phyloP scores from a whole-genome alignment of 306 rosid species.

The Trifolium dubium region DNA sequence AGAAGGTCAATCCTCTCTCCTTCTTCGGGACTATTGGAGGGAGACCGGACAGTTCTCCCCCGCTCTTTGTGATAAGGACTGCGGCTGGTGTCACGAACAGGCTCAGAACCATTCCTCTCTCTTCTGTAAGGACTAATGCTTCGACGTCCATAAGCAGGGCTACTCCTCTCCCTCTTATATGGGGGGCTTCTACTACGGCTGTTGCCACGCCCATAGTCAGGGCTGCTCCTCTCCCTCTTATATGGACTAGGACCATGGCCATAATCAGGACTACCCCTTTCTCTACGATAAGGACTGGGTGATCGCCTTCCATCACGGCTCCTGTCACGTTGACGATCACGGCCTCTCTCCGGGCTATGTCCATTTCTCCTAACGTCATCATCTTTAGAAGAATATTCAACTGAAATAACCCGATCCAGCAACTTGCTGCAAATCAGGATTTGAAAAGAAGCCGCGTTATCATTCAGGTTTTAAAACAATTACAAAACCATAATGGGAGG shows the following conservation, averaged over 20 bases:
- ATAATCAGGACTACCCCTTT: conserved; percentile 97
- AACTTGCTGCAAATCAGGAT: conserved; percentile 71
- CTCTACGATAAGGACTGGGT: conserved; percentile 84
- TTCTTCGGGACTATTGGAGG: conserved; percentile 54
- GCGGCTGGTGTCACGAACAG: conserved; percentile 47
- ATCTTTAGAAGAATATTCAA: conserved; percentile 87
- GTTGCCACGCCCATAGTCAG: conserved; percentile 84
- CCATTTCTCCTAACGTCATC: conserved; percentile 85
- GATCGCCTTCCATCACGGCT: conserved; percentile 83
- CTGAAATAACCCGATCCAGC: conserved; percentile 93
- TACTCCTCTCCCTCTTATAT: conserved; percentile 56
- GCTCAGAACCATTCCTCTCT: conserved; percentile 60
- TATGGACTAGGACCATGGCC: conserved; percentile 82
- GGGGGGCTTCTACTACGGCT: conserved; percentile 73
- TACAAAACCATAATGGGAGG: conserved; percentile 14
- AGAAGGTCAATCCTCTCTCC: conserved; percentile 53
- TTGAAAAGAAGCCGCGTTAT: conserved; percentile 33
- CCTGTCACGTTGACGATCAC: conserved; percentile 69
- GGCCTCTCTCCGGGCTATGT: conserved; percentile 79
- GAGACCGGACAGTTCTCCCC: conserved; percentile 47
- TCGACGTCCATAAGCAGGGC: conserved; percentile 69
- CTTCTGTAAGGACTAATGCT: conserved; percentile 69
- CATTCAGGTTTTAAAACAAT: conserved; percentile 8
- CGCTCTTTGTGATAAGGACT: conserved; percentile 56
- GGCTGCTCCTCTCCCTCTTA: conserved; percentile 75